phyloP scores from a whole-genome alignment of 108 stramenopile genomes.

The Cyclotella kingstonii region DNA sequence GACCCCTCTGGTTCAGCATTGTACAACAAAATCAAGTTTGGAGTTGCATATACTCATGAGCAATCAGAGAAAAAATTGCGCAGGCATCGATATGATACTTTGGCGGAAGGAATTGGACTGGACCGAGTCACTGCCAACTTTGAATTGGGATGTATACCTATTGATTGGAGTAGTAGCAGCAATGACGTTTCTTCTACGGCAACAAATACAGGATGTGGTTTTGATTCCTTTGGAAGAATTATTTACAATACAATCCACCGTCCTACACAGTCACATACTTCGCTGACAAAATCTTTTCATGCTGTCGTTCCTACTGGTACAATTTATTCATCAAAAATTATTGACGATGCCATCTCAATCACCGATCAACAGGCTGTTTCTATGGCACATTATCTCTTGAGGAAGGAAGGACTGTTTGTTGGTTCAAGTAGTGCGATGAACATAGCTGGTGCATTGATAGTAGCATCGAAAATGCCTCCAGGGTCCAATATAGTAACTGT shows the following conservation, averaged over 20 bases:
- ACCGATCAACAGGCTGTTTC: conserved; percentile 91
- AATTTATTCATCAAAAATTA: conserved; percentile 26
- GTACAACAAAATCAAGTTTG: conserved; percentile 85
- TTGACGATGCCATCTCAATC: conserved; percentile 68
- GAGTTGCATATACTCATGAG: conserved; percentile 87
- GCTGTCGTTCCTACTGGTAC: too few species aligned
- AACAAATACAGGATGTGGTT: too few species aligned
- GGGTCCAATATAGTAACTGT: conserved; percentile 83
- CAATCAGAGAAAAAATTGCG: conserved; percentile 78
- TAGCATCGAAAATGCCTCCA: conserved; percentile 52
- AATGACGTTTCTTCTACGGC: background rate
- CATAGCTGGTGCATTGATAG: conserved; percentile 80
- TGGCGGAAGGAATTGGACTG: conserved; percentile 95
- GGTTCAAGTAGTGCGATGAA: conserved; percentile 97
- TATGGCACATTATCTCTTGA: conserved; percentile 92
- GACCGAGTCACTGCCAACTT: conserved; percentile 95
- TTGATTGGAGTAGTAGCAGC: conserved; percentile 15
- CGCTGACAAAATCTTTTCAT: too few species aligned
- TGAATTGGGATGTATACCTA: conserved; percentile 47
- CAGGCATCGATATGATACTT: conserved; percentile 93
- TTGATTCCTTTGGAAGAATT: background rate
- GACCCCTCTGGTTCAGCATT: conserved; percentile 93
- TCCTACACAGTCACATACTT: too few species aligned
- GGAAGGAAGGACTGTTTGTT: conserved; percentile 90
- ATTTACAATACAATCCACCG: too few species aligned